Evolutionary conservation across 306 rosid genomes (phyloP).

Genomic region (Vicia faba): DNA sequence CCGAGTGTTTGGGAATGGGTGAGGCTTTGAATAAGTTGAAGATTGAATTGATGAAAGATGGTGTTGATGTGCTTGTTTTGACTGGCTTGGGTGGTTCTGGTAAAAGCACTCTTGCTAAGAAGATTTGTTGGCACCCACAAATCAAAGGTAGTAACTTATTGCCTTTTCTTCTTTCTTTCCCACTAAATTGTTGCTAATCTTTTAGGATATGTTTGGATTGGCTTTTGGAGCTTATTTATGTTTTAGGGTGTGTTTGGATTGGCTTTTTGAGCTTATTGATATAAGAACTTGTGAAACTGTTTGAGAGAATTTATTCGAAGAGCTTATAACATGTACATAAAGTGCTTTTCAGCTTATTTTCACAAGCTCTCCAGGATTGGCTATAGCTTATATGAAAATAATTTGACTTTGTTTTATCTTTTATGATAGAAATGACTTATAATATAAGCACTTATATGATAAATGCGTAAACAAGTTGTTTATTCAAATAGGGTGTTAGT

Average conservation of each 20-base stretch:
- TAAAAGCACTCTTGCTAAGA: conserved; percentile 57
- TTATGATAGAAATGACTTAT: not conserved
- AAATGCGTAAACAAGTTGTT: not conserved
- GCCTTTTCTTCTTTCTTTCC: not conserved
- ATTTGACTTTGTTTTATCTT: not conserved
- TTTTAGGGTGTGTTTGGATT: not conserved
- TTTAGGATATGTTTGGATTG: not conserved
- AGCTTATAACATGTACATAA: not conserved
- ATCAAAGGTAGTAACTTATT: conserved; percentile 42
- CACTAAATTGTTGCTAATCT: not conserved
- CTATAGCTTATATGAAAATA: not conserved
- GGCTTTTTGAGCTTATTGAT: not conserved
- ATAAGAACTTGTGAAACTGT: not conserved
- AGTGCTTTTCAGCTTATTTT: not conserved
- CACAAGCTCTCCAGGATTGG: not conserved
- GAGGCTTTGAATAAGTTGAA: conserved; percentile 42
- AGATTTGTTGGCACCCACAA: conserved; percentile 51
- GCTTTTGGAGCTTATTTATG: not conserved
- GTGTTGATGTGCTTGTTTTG: conserved; percentile 38
- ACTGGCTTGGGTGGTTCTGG: conserved; percentile 65
- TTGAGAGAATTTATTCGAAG: not conserved
- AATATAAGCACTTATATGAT: not conserved
- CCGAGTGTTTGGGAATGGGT: conserved; percentile 44
- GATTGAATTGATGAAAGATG: conserved; percentile 43
- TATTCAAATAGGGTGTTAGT: not conserved